These are phyloP conservation scores for Nyssa sinensis DNA, from an alignment of 148 eudicot genomes.

Conservation along the genomic window DNA sequence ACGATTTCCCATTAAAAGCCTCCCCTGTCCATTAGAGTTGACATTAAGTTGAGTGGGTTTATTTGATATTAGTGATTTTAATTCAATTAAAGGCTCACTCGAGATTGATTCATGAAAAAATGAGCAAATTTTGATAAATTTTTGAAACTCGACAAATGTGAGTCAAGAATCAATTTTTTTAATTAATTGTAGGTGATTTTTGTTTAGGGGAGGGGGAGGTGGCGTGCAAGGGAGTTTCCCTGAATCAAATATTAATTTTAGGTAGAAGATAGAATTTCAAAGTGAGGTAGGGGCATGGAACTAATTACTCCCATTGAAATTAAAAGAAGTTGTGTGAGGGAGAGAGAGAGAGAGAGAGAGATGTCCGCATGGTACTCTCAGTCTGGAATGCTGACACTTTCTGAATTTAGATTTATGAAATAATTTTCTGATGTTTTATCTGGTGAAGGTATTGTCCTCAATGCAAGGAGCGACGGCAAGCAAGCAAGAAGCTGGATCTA, in stretches of 20 bases:
- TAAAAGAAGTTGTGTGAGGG: background rate
- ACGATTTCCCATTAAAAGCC: no score
- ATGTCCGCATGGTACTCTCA: background rate
- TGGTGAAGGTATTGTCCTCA: conserved; percentile 82
- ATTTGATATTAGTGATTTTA: no score
- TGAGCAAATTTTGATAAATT: no score
- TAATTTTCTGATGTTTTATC: conserved; percentile 10
- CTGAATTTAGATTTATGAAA: background rate
- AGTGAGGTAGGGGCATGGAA: background rate
- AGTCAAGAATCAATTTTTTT: background rate
- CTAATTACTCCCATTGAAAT: background rate
- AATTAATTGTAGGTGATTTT: no score
- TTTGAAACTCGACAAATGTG: no score
- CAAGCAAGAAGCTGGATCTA: conserved; percentile 96
- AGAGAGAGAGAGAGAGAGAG: background rate
- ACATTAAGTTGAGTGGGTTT: no score
- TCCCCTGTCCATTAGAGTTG: no score
- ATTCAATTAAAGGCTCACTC: no score
- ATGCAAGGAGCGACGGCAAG: conserved; percentile 93
- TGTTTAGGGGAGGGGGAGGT: background rate
- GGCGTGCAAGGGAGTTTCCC: background rate
- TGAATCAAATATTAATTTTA: no score
- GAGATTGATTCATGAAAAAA: no score
- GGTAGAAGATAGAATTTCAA: background rate
- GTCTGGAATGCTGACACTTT: background rate